Evolutionary conservation across 352 stramenopile genomes (phyloP).

Genomic region (Phytopythium sindhum): DNA sequence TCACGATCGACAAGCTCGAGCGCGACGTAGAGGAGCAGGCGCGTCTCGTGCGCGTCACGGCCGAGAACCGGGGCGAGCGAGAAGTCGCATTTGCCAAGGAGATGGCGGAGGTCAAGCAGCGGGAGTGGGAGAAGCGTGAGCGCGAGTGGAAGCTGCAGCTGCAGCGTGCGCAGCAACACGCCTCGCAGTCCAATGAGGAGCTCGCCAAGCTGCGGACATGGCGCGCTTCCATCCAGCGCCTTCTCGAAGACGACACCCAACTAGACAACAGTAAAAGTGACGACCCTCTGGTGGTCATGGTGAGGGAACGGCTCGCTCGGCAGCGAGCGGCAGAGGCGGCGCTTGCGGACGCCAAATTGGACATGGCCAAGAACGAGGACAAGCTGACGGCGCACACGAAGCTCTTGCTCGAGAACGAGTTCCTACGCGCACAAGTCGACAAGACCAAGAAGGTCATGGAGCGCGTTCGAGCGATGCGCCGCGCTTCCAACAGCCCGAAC

Average conservation of each 20-base stretch:
- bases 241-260: constrained; percentile 21
- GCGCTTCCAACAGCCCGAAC: background rate
- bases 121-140: constrained; percentile 27
- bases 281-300: constrained; percentile 28
- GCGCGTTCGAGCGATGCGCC: constrained; percentile 34
- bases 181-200: constrained; percentile 8
- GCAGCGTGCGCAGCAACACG: constrained; percentile 17
- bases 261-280: constrained; percentile 1
- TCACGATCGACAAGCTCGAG: constrained; percentile 23
- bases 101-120: constrained; percentile 24
- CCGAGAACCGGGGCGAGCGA: constrained; percentile 29
- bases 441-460: constrained; percentile 66
- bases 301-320: constrained; percentile 35
- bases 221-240: constrained; percentile 32
- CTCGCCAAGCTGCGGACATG: constrained; percentile 22
- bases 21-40: constrained; percentile 14
- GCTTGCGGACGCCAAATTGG: constrained; percentile 24
- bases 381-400: constrained; percentile 34
- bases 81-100: constrained; percentile 26
- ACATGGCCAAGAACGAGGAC: constrained; percentile 33
- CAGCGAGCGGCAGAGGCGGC: constrained; percentile 16
- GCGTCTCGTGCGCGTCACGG: constrained; percentile 25
- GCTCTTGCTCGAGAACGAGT: constrained; percentile 45
- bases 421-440: constrained; percentile 57
- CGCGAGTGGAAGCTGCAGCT: constrained; percentile 22